phyloP scores from a whole-genome alignment of 768 basidiomycete genomes.

The Chalciporus piperatus region DNA sequence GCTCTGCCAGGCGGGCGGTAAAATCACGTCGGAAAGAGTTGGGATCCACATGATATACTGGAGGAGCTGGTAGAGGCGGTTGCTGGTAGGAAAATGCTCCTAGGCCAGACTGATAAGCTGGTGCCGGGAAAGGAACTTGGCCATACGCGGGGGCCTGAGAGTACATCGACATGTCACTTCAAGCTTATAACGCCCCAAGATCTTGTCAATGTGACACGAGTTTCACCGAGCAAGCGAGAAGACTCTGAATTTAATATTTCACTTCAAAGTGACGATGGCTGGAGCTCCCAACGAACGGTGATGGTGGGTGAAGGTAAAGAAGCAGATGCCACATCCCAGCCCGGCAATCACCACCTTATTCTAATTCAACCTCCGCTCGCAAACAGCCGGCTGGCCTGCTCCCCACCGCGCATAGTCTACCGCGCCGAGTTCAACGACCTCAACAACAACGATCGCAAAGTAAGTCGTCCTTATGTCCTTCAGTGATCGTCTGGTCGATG shows the following conservation, averaged over 20 bases:
- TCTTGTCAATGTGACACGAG: slow-evolving; percentile 32
- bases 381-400: slow-evolving; percentile 19
- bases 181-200: slow-evolving; percentile 36
- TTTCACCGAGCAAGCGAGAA: slow-evolving; percentile 33
- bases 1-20: slow-evolving; percentile 64
- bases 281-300: slow-evolving; percentile 38
- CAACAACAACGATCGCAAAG: slow-evolving; percentile 25
- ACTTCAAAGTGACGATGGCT: slow-evolving; percentile 47
- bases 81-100: slow-evolving; percentile 48
- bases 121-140: slow-evolving; percentile 51
- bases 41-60: slow-evolving; percentile 57
- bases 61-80: slow-evolving; percentile 39
- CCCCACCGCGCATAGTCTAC: neutral
- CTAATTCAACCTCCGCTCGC: slow-evolving; percentile 37
- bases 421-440: slow-evolving; percentile 18
- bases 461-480: slow-evolving; percentile 18
- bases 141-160: slow-evolving; percentile 57
- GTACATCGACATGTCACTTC: slow-evolving; percentile 58
- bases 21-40: slow-evolving; percentile 79
- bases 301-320: slow-evolving; percentile 48
- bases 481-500: neutral
- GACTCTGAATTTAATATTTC: slow-evolving; percentile 43
- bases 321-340: slow-evolving; percentile 20
- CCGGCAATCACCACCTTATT: slow-evolving; percentile 25
- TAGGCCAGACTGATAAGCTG: slow-evolving; percentile 45